Evolutionary conservation across 2,329 filamentous ascomycete species (phyloP), one percentile per base, ranked within the genome.

Genomic region (Beauveria scarabaeidicola): DNA sequence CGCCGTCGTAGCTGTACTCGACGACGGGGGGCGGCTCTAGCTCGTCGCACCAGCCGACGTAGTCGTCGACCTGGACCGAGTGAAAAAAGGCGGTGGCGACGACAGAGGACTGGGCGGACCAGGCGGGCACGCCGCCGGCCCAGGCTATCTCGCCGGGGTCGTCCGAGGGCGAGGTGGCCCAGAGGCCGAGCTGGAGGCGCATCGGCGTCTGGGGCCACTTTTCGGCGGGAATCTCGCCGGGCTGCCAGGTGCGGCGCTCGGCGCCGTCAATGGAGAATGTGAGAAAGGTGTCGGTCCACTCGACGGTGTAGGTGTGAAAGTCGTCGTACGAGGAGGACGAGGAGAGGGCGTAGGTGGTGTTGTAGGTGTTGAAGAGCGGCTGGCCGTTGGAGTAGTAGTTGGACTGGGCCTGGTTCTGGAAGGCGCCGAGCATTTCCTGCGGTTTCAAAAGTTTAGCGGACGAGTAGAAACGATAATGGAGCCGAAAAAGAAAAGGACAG

Each of bases 341-440:
- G 48, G 65, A 57, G 50, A 85, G 73, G 27, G 72, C 66, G 68
- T 81, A 75, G 44, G 73, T 80, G 52, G 77, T 75, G 64, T 81
- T 77, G 66, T 77, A 80, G 41, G 74, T 75, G 51, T 77, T 77
- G 29, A 75, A 80, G 62, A 84, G 76, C 46, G 81, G 82, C 69
- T 69, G 61, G 59, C 86, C 86, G 75, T 89, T 87, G 71, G 84
- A 84, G 69, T 88, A 89, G 76, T 92, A 96, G 75, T 95, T 95
- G 64, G 82, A 85, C 71, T 93, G 89, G 3, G 90, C 89, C 66
- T 90, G 77, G 21, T 76, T 75, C 55, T 67, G 63, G 52, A 61
- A 67, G 6, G 67, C 68, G 2, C 68, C 68, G 48, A 70, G 67
- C 58, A 70, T 64, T 56, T 69, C 68, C 68, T 69, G 11, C 3